Base-by-base conservation (phyloP, 805 yeast species). In the Candida maltosa region DNA sequence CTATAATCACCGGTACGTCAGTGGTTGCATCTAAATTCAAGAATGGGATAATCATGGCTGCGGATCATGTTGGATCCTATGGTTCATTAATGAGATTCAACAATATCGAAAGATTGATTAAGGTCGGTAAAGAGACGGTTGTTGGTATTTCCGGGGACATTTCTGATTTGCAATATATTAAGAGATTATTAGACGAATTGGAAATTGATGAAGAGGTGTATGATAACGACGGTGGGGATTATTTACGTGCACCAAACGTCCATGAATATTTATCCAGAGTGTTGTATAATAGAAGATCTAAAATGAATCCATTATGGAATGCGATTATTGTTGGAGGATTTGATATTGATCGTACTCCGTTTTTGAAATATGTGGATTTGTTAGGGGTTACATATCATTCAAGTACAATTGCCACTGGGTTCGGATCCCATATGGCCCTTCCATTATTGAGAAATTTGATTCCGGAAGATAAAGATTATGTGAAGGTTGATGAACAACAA, bases 291-390 rank as follows among this genome's bases (percentile, higher is more conserved):
- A 81, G 97, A 62, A 78, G 99, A 62, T 75, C 84, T 35, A 88
- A 93, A 62, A 82, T 93, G 91, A 79, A 93, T 58, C 99, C 99
- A 16, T 71, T 88, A 45, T 93, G 97, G 97, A 93, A 93, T 62
- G 83, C 97, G 1, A 65, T 85, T 25, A 70, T 93, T 38, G 97
- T 93, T 34, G 96, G 88, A 10, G 99, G 99, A 7, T 71, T 83
- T 48, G 83, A 84, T 55, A 78, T 75, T 44, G 79, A 79, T 38
- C 51, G 58, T 26, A 52, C 61, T 15, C 87, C 93, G 29, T 85
- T 84, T 50, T 70, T 93, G 53, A 80, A 82, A 47, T 89, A 86
- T 54, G 95, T 88, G 30, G 96, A 93, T 58, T 69, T 93, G 41
- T 73, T 89, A 41, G 99, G 99, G 33, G 96, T 88, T 18, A 76